A percentile compares a stretch with the other conserved stretches of the same genome.
Conservation (phyloP, 495 filamentous ascomycete genomes). For the Aspergillus conjunctus region DNA sequence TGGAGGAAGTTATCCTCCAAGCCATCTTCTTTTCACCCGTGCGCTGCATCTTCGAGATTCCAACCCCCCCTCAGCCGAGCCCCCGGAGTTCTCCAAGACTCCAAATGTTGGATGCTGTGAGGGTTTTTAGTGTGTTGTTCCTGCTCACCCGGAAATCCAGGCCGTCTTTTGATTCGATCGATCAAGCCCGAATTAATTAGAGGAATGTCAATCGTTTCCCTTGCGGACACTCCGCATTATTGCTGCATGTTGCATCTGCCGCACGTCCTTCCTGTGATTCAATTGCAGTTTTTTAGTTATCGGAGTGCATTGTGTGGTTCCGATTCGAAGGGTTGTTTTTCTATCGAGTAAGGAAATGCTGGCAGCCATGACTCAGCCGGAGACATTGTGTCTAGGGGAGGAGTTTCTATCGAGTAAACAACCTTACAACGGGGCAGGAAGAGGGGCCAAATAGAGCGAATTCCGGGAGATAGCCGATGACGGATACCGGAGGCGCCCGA, state of each 20-base stretch:
- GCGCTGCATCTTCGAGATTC: neutral
- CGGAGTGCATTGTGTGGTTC: neutral
- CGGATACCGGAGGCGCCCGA: conserved; percentile 32
- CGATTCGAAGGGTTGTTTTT: neutral
- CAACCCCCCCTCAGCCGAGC: too few species aligned
- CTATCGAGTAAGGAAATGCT: neutral
- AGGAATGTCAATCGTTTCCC: too few species aligned
- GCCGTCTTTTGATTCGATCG: neutral
- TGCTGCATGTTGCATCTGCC: too few species aligned
- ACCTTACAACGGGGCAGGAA: conserved; percentile 11
- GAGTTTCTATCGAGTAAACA: conserved; percentile 25
- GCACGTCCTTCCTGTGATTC: too few species aligned
- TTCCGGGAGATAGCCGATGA: conserved; percentile 22
- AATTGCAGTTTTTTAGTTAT: too few species aligned
- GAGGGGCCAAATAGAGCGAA: conserved; percentile 14
- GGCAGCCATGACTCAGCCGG: neutral
- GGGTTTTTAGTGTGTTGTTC: neutral
- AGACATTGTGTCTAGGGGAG: neutral
- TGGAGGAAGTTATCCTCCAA: neutral
- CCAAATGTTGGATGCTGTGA: neutral
- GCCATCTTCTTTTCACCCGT: neutral
- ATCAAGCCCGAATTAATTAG: too few species aligned
- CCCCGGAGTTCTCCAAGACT: too few species aligned
- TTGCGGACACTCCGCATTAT: too few species aligned
- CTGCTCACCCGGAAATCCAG: neutral